Percentiles rank a stretch among this genome's conserved stretches.
Conservation (phyloP, 139 green algal species). For the Chlorella sp. region DNA sequence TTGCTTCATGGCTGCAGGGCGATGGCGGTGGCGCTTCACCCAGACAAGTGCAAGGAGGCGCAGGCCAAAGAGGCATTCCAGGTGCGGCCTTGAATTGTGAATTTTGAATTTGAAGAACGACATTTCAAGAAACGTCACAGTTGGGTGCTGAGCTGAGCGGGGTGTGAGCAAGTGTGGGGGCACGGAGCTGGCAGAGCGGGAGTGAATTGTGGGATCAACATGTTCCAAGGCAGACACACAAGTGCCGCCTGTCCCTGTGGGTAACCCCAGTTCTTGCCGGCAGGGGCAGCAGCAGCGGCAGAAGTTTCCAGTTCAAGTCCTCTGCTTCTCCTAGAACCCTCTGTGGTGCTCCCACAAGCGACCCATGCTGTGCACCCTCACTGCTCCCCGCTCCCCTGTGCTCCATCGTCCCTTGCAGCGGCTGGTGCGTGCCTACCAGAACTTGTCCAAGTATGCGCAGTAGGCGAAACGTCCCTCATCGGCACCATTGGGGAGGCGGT, state of each 20-base stretch:
- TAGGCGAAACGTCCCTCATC: neutral
- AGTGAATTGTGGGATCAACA: neutral
- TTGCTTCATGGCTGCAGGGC: neutral
- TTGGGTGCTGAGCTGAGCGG: too few species aligned
- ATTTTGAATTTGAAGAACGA: too few species aligned
- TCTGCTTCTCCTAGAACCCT: too few species aligned
- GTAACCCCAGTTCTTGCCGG: too few species aligned
- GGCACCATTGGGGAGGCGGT: too few species aligned
- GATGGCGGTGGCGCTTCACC: slow-evolving; percentile 35
- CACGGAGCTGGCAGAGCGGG: neutral
- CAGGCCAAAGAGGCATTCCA: slow-evolving; percentile 34
- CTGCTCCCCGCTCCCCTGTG: too few species aligned
- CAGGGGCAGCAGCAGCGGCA: too few species aligned
- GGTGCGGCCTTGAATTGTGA: neutral
- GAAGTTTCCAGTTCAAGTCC: too few species aligned
- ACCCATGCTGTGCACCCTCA: too few species aligned
- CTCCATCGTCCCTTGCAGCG: neutral
- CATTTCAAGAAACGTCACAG: too few species aligned
- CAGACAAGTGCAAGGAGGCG: slow-evolving; percentile 24
- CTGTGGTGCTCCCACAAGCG: too few species aligned
- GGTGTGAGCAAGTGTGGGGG: neutral
- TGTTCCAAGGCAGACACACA: neutral
- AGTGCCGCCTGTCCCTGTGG: neutral
- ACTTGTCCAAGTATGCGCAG: slow-evolving; percentile 25
- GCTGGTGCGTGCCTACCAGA: slow-evolving; percentile 29